phyloP scores from a whole-genome alignment of 1,284 basidiomycete genomes.

The Schizopora paradoxa region DNA sequence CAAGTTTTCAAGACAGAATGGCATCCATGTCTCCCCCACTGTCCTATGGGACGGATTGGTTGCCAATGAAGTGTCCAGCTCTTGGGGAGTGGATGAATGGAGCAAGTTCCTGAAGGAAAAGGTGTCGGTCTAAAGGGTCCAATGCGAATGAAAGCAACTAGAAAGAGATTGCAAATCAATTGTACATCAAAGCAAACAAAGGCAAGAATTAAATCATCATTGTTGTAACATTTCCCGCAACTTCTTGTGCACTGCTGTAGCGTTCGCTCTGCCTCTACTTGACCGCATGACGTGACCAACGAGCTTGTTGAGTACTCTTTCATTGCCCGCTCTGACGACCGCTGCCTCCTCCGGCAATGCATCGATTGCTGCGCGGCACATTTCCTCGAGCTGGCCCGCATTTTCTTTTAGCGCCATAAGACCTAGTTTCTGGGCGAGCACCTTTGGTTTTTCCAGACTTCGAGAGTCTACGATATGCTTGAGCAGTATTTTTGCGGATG shows the following conservation, averaged over 20 bases:
- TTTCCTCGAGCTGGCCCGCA: conserved; percentile 36
- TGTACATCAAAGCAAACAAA: background rate
- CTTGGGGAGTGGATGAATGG: conserved; percentile 86
- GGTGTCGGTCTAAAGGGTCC: conserved; percentile 35
- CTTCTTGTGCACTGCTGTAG: conserved; percentile 39
- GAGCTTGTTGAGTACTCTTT: conserved; percentile 82
- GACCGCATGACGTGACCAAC: conserved; percentile 88
- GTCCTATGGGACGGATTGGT: conserved; percentile 83
- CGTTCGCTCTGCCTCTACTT: conserved; percentile 76
- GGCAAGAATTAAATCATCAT: background rate
- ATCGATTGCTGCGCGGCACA: conserved; percentile 62
- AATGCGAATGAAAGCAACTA: background rate
- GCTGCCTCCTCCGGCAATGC: conserved; percentile 68
- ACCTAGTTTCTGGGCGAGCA: conserved; percentile 46
- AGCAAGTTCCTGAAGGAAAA: conserved; percentile 70
- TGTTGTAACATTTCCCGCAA: conserved; percentile 40
- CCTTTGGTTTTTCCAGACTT: conserved; percentile 32
- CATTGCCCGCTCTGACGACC: conserved; percentile 67
- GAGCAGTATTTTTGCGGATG: conserved; percentile 67
- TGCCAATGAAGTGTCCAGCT: conserved; percentile 73
- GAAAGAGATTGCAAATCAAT: background rate
- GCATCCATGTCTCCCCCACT: conserved; percentile 90
- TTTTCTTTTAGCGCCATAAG: conserved; percentile 36
- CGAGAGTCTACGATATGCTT: conserved; percentile 53
- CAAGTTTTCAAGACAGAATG: conserved; percentile 88